Percentiles rank a stretch among this genome's conserved stretches.
Conservation (phyloP, 768 basidiomycete species). For the Saitozyma podzolica region DNA sequence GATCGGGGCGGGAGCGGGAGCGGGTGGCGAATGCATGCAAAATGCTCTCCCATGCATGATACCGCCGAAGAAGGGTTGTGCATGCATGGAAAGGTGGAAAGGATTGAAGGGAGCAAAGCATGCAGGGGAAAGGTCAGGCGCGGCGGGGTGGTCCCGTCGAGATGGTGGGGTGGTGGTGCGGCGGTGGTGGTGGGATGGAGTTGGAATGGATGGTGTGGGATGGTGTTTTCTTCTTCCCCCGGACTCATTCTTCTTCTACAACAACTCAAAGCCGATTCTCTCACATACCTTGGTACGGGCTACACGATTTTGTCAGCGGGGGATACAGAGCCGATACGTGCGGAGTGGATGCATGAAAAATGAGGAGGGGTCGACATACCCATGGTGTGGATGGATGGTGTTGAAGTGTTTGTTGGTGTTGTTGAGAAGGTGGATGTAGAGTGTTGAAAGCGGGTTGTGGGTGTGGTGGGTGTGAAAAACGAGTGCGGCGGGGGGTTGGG, state of each 20-base stretch:
- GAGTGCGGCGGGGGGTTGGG: no score
- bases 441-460: no score
- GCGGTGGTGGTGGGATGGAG: constrained; percentile 1
- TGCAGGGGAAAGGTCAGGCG: constrained; percentile 5
- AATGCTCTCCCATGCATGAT: no score
- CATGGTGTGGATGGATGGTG: constrained; percentile 21
- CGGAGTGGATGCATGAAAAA: constrained; percentile 8
- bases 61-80: no score
- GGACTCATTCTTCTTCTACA: constrained; percentile 6
- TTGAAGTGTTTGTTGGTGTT: background rate
- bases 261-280: background rate
- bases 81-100: background rate
- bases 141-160: background rate
- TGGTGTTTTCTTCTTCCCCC: constrained; percentile 11
- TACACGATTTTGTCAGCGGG: constrained; percentile 7
- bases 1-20: no score
- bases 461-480: no score
- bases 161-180: background rate
- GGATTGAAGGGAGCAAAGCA: constrained; percentile 1
- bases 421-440: background rate
- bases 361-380: constrained; percentile 23
- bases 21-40: no score
- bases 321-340: no score
- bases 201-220: background rate
- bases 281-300: constrained; percentile 45